Percentiles rank a stretch among this genome's conserved stretches.
phyloP scores from a whole-genome alignment of 176 grass and related monocot species.

The Musa schizocarpa region DNA sequence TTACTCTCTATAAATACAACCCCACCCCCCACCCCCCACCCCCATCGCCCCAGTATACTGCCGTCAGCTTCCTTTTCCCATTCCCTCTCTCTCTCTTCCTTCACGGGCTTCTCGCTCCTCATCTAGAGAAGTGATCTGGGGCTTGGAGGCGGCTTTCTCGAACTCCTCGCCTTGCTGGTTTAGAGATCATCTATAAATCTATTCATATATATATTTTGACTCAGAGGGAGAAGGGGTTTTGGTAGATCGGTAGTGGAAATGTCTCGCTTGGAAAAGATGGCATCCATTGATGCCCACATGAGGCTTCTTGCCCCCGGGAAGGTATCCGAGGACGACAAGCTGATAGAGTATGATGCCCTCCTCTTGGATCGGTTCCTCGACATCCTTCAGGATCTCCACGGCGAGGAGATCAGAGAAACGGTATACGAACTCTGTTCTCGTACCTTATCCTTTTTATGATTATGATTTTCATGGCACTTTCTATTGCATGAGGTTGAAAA shows the following conservation, averaged over 20 bases:
- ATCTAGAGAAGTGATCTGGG: neutral
- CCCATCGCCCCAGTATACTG: too few species aligned
- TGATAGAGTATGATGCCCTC: slow-evolving; percentile 16
- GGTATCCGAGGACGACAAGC: slow-evolving; percentile 15
- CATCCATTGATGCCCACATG: slow-evolving; percentile 14
- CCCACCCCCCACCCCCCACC: too few species aligned
- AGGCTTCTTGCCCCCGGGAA: slow-evolving; percentile 6
- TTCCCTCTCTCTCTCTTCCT: neutral
- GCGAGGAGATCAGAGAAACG: slow-evolving; percentile 11
- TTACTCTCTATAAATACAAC: too few species aligned
- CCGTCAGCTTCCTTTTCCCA: too few species aligned
- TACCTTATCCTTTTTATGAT: neutral
- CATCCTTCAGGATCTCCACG: slow-evolving; percentile 16
- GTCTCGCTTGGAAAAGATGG: slow-evolving; percentile 7
- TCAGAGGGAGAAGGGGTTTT: neutral
- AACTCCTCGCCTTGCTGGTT: neutral
- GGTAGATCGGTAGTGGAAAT: neutral
- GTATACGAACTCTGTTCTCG: neutral
- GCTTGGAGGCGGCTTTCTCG: neutral
- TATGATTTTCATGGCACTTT: neutral
- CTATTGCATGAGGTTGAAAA: neutral
- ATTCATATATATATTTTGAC: neutral
- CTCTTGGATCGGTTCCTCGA: slow-evolving; percentile 19
- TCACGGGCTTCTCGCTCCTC: neutral
- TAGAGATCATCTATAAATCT: neutral